Base-by-base conservation (phyloP, 352 stramenopile species). In the Phytophthora chlamydospora region DNA sequence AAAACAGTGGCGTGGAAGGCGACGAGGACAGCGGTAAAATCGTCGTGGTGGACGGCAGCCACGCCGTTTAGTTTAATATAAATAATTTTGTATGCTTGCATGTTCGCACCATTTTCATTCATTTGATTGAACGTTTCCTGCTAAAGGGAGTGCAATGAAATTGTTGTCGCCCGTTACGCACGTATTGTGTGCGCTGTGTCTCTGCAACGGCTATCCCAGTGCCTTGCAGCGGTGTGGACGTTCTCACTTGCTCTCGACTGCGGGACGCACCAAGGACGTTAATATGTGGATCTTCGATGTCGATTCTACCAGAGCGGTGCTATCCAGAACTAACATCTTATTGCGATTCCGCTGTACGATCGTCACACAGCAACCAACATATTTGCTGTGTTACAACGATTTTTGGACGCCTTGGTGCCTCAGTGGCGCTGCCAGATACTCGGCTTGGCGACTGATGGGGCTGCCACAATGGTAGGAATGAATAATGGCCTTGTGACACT, bases 241-340 rank as follows among this genome's bases (percentile, higher is more conserved):
- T 31, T 55, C 60, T 46, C 34, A n/a, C 34, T 44, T n/a, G 17
- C 47, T 8, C 32, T 66, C 24, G 24, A 46, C 52, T 52, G 49
- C 43, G 45, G 16, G 4, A 58, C 40, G 3, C 56, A 68, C 40
- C 32, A 58, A 39, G 51, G 38, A 14, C 45, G 31, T 0, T 62
- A 50, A 2, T 68, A 68, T 24, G 44, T 54, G 6, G 44, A 61
- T 33, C 38, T 68, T n/a, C 36, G 44, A 0, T 62, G 50, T 19
- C 35, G 61, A 17, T 64, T 63, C 33, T 62, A 27, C 27, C 32
- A 12, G 1, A 13, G 34, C 24, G 40, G 31, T 6, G 14, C 9
- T 6, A 14, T 62, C 1, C 33, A 58, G 33, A 63, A 59, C 31
- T 59, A 52, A 10, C 41, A 59, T 12, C 35, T 69, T 1, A 32